Evolutionary conservation across 1,139 yeast species (phyloP).

Genomic region (Suhomyces ambrosiae): DNA sequence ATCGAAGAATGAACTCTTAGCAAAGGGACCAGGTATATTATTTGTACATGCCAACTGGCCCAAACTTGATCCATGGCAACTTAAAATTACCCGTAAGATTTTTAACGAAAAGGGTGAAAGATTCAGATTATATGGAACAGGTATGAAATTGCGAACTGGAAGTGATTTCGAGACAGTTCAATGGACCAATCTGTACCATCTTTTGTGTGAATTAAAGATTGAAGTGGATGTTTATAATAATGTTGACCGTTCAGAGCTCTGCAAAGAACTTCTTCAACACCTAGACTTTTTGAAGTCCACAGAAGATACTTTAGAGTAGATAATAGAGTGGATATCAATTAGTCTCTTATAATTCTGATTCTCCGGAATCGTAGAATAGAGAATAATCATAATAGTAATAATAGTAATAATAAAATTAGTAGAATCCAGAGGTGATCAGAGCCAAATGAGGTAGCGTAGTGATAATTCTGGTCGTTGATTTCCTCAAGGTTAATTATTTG

Average conservation of each 20-base stretch:
- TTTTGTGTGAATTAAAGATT: conserved; percentile 56
- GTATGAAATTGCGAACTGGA: conserved; percentile 51
- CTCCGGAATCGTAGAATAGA: too few species aligned
- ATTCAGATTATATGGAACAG: conserved; percentile 55
- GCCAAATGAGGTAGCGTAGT: too few species aligned
- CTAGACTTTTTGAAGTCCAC: conserved; percentile 41
- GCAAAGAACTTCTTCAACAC: conserved; percentile 52
- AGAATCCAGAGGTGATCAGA: too few species aligned
- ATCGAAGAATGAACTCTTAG: conserved; percentile 7
- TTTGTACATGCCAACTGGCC: conserved; percentile 71
- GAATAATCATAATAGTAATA: too few species aligned
- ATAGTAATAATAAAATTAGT: too few species aligned
- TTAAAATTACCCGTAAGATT: conserved; percentile 44
- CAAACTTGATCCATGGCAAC: conserved; percentile 60
- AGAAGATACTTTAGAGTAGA: conserved; percentile 21
- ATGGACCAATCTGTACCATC: conserved; percentile 60
- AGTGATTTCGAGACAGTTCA: conserved; percentile 63
- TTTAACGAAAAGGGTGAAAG: conserved; percentile 48
- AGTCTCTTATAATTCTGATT: too few species aligned
- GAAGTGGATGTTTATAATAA: conserved; percentile 48
- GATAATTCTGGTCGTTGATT: too few species aligned
- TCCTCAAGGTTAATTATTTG: too few species aligned
- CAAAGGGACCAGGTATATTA: conserved; percentile 41
- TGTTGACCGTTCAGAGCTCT: conserved; percentile 45
- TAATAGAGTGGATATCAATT: not conserved